Base-by-base conservation (phyloP, 192 early-diverging fungal species). In the Linnemannia exigua region DNA sequence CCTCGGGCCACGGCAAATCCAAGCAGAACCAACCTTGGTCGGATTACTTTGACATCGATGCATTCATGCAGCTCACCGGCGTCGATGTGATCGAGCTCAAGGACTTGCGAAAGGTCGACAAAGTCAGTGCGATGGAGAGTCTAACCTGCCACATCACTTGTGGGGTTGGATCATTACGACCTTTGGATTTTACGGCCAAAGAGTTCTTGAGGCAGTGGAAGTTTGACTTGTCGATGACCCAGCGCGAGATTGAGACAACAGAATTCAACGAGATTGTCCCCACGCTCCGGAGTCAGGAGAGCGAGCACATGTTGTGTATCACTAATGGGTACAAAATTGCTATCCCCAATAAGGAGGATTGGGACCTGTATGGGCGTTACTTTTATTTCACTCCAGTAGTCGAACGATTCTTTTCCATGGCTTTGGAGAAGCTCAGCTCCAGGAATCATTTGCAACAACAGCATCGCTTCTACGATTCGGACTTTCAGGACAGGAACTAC, bases 11-110 rank as follows among this genome's bases (percentile, higher is more conserved):
- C 6, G 66, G 46, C n/a, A 41, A 52, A 1, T 61, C 67, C 28
- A 52, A 67, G n/a, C 46, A 77, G 16, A 76, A 76, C 61, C 84
- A 86, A 33, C 74, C 78, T 6, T 86, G 84, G 84, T 86, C 84
- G 38, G 69, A 46, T 33, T 79, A 58, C 66, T 80, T 86, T 61
- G 84, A 86, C n/a, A 70, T 86, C 17, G 71, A 75, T 9, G 77
- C 84, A 0, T 86, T 86, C 48, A 67, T 70, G 31, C n/a, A 86
- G 17, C 84, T 86, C 8, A 86, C 84, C 0, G 84, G 84, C 14
- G 74, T 67, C 36, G 73, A 86, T 28, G 46, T 86, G 0, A 38
- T 80, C 0, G 84, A 86, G 63, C 52, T 86, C 14, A 67, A 86
- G 9, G 66, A 71, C 35, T 31, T 80, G 16, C 68, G 74, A 5